phyloP scores from a whole-genome alignment of 2,329 filamentous ascomycete genomes.

The Apiospora saccharicola region DNA sequence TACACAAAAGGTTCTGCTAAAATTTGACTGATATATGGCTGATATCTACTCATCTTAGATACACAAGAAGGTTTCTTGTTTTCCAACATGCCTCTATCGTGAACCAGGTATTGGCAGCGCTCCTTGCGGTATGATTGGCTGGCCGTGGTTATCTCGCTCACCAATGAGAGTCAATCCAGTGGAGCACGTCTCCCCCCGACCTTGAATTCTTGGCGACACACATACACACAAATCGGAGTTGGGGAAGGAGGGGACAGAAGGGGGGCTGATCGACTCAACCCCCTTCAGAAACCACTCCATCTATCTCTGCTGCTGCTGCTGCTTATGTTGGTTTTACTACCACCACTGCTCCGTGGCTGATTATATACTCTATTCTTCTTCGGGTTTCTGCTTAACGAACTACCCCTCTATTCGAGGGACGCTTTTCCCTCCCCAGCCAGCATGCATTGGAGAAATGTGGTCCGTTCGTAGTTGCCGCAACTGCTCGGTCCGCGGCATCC shows the following conservation, averaged over 20 bases:
- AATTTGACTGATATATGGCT: no score
- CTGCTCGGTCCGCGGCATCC: not conserved
- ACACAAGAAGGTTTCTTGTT: no score
- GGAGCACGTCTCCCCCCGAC: not conserved
- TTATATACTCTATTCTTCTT: not conserved
- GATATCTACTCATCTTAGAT: no score
- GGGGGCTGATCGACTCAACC: not conserved
- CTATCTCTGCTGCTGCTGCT: not conserved
- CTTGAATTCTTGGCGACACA: not conserved
- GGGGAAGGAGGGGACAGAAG: not conserved
- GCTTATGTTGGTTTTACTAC: not conserved
- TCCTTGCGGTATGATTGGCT: not conserved
- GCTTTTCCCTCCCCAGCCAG: not conserved
- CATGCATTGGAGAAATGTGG: conserved; percentile 19
- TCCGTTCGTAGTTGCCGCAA: conserved; percentile 9
- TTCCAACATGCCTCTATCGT: no score
- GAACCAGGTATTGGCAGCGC: no score
- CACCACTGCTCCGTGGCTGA: not conserved
- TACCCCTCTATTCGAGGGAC: not conserved
- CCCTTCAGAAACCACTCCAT: not conserved
- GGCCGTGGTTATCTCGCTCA: not conserved
- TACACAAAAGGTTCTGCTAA: no score
- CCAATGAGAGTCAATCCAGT: not conserved
- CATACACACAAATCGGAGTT: not conserved
- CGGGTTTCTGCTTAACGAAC: not conserved